Conservation (phyloP, 768 basidiomycete species). For the Leccinum broughii region DNA sequence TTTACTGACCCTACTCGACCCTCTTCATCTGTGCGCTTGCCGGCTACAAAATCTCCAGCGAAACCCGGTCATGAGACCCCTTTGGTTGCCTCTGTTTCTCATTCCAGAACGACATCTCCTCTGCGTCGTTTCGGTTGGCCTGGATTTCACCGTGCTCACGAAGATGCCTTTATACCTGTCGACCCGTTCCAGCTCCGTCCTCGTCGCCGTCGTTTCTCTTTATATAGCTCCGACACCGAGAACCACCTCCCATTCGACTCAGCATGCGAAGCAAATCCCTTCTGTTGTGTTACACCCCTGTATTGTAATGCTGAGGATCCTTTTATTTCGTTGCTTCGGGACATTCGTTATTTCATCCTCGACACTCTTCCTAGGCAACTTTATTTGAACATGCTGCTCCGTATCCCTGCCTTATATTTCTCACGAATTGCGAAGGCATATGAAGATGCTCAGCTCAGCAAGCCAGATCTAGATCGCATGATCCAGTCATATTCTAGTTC, state of each 20-base stretch:
- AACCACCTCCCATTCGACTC: slow-evolving; percentile 18
- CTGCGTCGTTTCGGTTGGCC: slow-evolving; percentile 58
- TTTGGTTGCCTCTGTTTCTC: slow-evolving; percentile 32
- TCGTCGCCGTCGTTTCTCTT: slow-evolving; percentile 22
- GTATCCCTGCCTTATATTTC: slow-evolving; percentile 80
- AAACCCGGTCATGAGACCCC: slow-evolving; percentile 31
- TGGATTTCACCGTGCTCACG: slow-evolving; percentile 49
- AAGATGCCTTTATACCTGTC: slow-evolving; percentile 57
- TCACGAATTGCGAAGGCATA: slow-evolving; percentile 75
- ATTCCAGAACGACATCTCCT: slow-evolving; percentile 52
- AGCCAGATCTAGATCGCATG: slow-evolving; percentile 67
- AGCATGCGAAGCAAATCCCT: slow-evolving; percentile 21
- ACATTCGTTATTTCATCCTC: slow-evolving; percentile 27
- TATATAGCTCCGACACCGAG: slow-evolving; percentile 25
- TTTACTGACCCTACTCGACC: too few species aligned
- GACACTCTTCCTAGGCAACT: slow-evolving; percentile 44
- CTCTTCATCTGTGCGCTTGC: slow-evolving; percentile 13
- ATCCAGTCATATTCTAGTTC: slow-evolving; percentile 32
- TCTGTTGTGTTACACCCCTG: slow-evolving; percentile 24
- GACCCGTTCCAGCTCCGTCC: slow-evolving; percentile 48
- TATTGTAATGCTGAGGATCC: slow-evolving; percentile 15
- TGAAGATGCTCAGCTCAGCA: slow-evolving; percentile 75
- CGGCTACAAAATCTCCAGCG: slow-evolving; percentile 9
- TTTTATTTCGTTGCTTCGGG: slow-evolving; percentile 21
- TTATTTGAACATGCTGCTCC: slow-evolving; percentile 53